These are phyloP conservation scores for Tylopilus rubrobrunneus DNA, from an alignment of 768 basidiomycete species.

Conservation along the genomic window DNA sequence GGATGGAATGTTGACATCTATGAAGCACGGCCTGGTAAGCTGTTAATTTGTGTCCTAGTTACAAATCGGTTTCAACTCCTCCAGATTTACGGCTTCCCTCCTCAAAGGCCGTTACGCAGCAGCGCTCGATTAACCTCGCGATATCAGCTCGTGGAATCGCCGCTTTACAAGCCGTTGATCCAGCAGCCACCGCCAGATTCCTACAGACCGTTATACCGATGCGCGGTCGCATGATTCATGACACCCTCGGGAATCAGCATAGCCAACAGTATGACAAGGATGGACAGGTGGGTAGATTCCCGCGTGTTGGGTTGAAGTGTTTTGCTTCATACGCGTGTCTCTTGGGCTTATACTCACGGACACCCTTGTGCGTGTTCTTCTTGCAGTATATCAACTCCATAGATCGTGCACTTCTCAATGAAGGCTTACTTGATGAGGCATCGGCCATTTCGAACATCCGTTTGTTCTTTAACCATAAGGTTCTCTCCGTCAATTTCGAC, in stretches of 20 bases:
- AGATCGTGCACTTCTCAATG: constrained; percentile 83
- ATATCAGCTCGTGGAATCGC: constrained; percentile 92
- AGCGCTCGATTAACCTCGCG: constrained; percentile 94
- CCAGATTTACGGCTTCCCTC: constrained; percentile 73
- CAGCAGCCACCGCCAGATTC: constrained; percentile 63
- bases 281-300: constrained; percentile 64
- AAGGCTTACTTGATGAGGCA: constrained; percentile 75
- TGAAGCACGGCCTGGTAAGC: constrained; percentile 73
- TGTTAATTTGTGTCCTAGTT: constrained; percentile 11
- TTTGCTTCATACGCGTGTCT: constrained; percentile 19
- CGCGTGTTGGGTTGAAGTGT: constrained; percentile 7
- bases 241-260: constrained; percentile 61
- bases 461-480: constrained; percentile 78
- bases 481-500: constrained; percentile 74
- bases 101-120: constrained; percentile 59
- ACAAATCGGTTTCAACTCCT: constrained; percentile 12
- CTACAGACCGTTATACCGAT: constrained; percentile 84
- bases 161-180: constrained; percentile 79
- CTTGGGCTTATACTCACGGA: constrained; percentile 21
- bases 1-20: constrained; percentile 84
- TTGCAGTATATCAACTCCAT: constrained; percentile 90
- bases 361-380: constrained; percentile 21
- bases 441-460: constrained; percentile 59
- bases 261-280: constrained; percentile 87
- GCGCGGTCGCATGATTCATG: constrained; percentile 95